A percentile compares a stretch with the other conserved stretches of the same genome.
These are phyloP conservation scores for Globisporangium megalacanthum DNA, from an alignment of 352 stramenopile genomes.

Conservation along the genomic window DNA sequence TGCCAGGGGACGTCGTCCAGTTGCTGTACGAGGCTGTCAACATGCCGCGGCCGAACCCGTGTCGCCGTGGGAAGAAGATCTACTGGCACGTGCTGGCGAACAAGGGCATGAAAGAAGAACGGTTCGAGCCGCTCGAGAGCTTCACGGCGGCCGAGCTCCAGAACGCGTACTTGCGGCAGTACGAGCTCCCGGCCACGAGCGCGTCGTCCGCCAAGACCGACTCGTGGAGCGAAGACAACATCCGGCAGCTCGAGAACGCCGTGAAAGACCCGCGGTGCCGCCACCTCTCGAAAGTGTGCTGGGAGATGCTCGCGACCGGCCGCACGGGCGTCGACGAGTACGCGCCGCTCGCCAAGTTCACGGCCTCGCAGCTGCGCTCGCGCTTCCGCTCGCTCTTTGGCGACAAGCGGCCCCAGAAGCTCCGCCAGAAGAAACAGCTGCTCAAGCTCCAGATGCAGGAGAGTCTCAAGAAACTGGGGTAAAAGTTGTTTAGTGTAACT, in stretches of 20 bases:
- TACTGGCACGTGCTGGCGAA: slow-evolving; percentile 69
- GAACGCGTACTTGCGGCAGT: slow-evolving; percentile 60
- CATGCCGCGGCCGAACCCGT: slow-evolving; percentile 63
- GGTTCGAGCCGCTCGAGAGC: slow-evolving; percentile 44
- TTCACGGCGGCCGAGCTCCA: slow-evolving; percentile 69
- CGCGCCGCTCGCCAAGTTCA: slow-evolving; percentile 62
- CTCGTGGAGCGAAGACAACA: slow-evolving; percentile 66
- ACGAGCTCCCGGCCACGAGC: slow-evolving; percentile 45
- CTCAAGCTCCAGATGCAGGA: slow-evolving; percentile 51
- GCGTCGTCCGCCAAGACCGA: slow-evolving; percentile 35
- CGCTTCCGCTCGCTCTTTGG: slow-evolving; percentile 74
- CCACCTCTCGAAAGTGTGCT: slow-evolving; percentile 71
- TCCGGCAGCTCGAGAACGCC: slow-evolving; percentile 57
- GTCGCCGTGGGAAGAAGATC: slow-evolving; percentile 66
- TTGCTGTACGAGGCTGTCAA: slow-evolving; percentile 73
- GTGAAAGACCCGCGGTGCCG: slow-evolving; percentile 69
- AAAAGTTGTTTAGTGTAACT: neutral
- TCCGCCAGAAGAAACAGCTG: slow-evolving; percentile 62
- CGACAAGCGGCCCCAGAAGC: slow-evolving; percentile 69
- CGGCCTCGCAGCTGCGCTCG: slow-evolving; percentile 66
- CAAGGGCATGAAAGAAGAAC: slow-evolving; percentile 59
- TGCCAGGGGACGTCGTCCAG: slow-evolving; percentile 45
- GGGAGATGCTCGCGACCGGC: slow-evolving; percentile 68
- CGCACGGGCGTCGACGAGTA: slow-evolving; percentile 73
- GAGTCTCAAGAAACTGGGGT: slow-evolving; percentile 10